Evolutionary conservation across 2,329 filamentous ascomycete genomes (phyloP).

Genomic region (Salinomyces thailandicus): DNA sequence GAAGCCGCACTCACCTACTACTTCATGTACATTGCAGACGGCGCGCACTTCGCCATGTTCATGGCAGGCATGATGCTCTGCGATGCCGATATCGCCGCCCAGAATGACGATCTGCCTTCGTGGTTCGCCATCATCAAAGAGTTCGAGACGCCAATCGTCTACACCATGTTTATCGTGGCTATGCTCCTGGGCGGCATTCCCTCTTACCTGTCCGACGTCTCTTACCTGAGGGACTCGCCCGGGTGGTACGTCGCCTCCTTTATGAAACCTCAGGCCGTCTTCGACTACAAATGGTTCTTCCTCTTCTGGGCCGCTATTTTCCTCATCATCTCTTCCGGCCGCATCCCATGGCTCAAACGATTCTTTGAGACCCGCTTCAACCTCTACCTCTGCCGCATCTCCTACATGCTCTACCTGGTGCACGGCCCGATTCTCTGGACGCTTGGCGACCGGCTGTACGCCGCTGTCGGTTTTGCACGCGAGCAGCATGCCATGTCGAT

Average conservation of each 20-base stretch:
- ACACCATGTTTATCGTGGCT: slow-evolving; percentile 41
- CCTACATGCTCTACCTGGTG: slow-evolving; percentile 53
- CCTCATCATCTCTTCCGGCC: slow-evolving; percentile 46
- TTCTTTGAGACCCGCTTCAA: slow-evolving; percentile 51
- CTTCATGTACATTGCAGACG: slow-evolving; percentile 58
- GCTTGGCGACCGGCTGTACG: slow-evolving; percentile 54
- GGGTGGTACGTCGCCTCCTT: slow-evolving; percentile 53
- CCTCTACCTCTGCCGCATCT: slow-evolving; percentile 53
- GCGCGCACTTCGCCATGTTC: slow-evolving; percentile 52
- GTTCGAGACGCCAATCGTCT: slow-evolving; percentile 43
- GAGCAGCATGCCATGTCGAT: slow-evolving; percentile 42
- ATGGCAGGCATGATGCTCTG: slow-evolving; percentile 50
- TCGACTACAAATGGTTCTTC: slow-evolving; percentile 25
- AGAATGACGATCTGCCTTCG: slow-evolving; percentile 40
- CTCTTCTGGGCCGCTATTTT: slow-evolving; percentile 41
- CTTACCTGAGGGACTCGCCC: slow-evolving; percentile 42
- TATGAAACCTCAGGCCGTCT: slow-evolving; percentile 32
- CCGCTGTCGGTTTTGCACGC: slow-evolving; percentile 47
- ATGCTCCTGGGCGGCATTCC: slow-evolving; percentile 54
- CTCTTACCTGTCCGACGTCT: slow-evolving; percentile 40
- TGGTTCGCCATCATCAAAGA: slow-evolving; percentile 38
- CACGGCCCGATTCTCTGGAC: slow-evolving; percentile 53
- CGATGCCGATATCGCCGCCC: slow-evolving; percentile 49
- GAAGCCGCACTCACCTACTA: slow-evolving; percentile 48
- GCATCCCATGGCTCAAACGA: slow-evolving; percentile 46